A percentile compares a stretch with the other conserved stretches of the same genome.
These are phyloP conservation scores for Calonectria honghensis DNA, from an alignment of 2,329 filamentous ascomycete species.

Conservation along the genomic window DNA sequence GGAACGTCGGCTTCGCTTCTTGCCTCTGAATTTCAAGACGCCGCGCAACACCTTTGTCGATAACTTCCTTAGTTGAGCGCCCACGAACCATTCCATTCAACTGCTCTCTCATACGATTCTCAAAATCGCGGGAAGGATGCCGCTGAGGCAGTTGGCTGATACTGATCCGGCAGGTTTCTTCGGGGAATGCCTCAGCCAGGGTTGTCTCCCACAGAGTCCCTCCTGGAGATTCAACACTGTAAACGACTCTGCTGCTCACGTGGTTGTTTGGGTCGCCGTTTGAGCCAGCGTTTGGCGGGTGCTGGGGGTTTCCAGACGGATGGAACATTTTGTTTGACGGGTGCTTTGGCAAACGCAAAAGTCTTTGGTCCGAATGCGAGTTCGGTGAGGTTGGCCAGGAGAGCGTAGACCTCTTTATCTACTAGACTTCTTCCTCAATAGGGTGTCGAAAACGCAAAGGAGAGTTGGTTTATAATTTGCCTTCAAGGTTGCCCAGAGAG, in stretches of 20 bases:
- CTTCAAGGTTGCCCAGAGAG: neutral
- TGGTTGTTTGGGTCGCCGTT: neutral
- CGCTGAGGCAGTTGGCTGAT: neutral
- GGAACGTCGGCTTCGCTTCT: neutral
- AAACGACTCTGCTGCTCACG: conserved; percentile 22
- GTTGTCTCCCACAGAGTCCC: conserved; percentile 42
- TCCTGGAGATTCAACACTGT: conserved; percentile 44
- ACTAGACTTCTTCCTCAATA: too few relatives aligned
- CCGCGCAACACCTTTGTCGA: conserved; percentile 48
- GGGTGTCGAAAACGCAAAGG: too few relatives aligned
- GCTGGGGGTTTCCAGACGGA: neutral
- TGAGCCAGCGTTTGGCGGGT: neutral
- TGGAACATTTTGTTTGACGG: conserved; percentile 18
- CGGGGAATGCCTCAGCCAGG: conserved; percentile 8
- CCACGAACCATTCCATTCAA: conserved; percentile 35
- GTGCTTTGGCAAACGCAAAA: neutral
- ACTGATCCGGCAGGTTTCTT: neutral
- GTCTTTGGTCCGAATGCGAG: too few relatives aligned
- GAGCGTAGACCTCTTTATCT: neutral
- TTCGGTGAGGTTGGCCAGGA: neutral
- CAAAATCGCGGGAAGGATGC: neutral
- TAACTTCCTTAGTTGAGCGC: conserved; percentile 44
- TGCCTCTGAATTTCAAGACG: conserved; percentile 41
- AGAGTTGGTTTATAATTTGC: neutral
- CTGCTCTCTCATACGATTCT: neutral